Base-by-base conservation (phyloP, 441 rosid genomes). In the Populus hybrid region DNA sequence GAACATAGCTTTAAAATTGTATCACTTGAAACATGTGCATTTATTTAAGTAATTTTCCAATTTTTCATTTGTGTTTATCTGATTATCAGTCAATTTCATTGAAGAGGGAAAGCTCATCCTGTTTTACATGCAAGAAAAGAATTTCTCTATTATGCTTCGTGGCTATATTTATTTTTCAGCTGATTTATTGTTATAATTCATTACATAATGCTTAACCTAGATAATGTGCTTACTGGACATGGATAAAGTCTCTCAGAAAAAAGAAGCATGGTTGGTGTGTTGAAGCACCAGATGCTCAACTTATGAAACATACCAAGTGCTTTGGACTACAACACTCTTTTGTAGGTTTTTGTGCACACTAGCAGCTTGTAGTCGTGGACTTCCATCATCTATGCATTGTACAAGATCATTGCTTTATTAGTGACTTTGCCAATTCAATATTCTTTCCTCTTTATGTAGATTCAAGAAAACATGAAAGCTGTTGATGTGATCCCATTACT, bases 401-500 rank as follows among this genome's bases (percentile, higher is more conserved):
- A 71, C 36, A 16, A 71, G 28, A 16, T 63, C n/a, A 16, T 38
- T 9, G 18, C 5, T 50, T 5, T 76, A 6, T 61, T 9, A 45
- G 64, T 18, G 24, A 35, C 21, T 14, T 77, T 10, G 8, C 50
- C 23, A 12, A 45, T 61, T 36, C 42, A 42, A 67, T 72, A 40
- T 40, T 33, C 26, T 35, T 20, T 59, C 36, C n/a, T 23, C 2
- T n/a, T 45, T 2, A 14, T 83, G 80, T 88, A 93, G 99, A 86
- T 95, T 85, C 94, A 89, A 86, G 98, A 93, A 84, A 95, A 95
- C 90, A 92, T 95, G 99, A 95, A 93, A 78, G 94, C 99, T 31
- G 77, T 95, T 74, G 97, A 93, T 56, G 97, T 91, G 38, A 90
- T 95, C 78, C 92, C 97, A 14, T 79, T 91, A 70, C 77, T 95